phyloP scores from a whole-genome alignment of 2,329 filamentous ascomycete species.

The Uncinocarpus reesii region DNA sequence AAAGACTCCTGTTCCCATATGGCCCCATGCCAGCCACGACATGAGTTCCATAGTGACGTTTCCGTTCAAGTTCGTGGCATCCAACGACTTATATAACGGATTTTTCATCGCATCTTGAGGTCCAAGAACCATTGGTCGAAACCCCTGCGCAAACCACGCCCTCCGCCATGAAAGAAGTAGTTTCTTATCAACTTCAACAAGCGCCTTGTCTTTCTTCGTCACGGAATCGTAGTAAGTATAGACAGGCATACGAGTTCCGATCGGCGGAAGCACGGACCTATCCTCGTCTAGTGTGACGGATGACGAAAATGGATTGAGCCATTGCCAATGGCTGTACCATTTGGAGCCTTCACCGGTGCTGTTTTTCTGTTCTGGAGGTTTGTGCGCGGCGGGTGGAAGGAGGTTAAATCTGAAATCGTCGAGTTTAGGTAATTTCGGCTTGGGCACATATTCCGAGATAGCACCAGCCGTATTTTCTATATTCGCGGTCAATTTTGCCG shows the following conservation, averaged over 20 bases:
- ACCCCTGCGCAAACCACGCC: conserved; percentile 93
- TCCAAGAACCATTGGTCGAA: conserved; percentile 71
- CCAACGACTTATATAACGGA: conserved; percentile 62
- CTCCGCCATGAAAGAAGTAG: conserved; percentile 78
- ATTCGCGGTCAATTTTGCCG: conserved; percentile 20
- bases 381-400: conserved; percentile 60
- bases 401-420: conserved; percentile 52
- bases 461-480: conserved; percentile 19
- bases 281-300: conserved; percentile 70
- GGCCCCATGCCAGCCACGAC: conserved; percentile 86
- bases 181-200: conserved; percentile 62
- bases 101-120: conserved; percentile 73
- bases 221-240: conserved; percentile 85
- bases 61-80: conserved; percentile 48
- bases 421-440: conserved; percentile 37
- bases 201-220: conserved; percentile 50
- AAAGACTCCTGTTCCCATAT: conserved; percentile 75
- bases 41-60: conserved; percentile 60
- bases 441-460: conserved; percentile 26
- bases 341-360: conserved; percentile 66
- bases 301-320: conserved; percentile 82
- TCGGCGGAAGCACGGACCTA: conserved; percentile 69
- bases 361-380: conserved; percentile 63
- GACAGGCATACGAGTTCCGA: conserved; percentile 58
- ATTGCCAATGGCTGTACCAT: conserved; percentile 85